phyloP scores from a whole-genome alignment of 2,329 filamentous ascomycete species.

The Pestalotiopsis sp. region DNA sequence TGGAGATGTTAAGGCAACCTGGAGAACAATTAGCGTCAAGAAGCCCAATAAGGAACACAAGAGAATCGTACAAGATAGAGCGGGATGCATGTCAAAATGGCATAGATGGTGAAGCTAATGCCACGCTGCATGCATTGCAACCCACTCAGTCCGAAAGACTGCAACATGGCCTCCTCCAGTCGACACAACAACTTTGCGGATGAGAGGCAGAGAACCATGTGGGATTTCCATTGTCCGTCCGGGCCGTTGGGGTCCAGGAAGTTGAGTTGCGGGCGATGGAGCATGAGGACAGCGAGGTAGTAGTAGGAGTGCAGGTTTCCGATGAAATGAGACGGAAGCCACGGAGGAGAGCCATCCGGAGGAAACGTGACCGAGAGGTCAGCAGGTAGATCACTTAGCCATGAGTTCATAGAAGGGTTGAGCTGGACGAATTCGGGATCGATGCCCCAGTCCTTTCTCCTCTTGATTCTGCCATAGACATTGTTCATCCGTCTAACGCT shows the following conservation, averaged over 20 bases:
- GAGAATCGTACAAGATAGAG: conserved; percentile 77
- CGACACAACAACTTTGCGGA: conserved; percentile 85
- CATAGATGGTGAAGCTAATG: conserved; percentile 95
- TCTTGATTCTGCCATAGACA: conserved; percentile 72
- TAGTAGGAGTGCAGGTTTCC: conserved; percentile 91
- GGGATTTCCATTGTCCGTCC: conserved; percentile 81
- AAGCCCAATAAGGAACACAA: not conserved
- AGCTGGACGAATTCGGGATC: conserved; percentile 82
- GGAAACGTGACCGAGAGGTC: conserved; percentile 81
- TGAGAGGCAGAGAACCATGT: conserved; percentile 84
- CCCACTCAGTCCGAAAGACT: conserved; percentile 76
- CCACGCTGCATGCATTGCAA: conserved; percentile 91
- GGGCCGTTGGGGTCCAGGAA: conserved; percentile 72
- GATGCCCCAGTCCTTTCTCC: conserved; percentile 79
- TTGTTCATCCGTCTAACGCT: conserved; percentile 79
- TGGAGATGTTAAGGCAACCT: conserved; percentile 92
- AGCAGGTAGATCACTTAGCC: conserved; percentile 75
- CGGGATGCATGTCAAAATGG: conserved; percentile 87
- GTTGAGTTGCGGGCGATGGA: conserved; percentile 83
- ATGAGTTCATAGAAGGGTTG: conserved; percentile 75
- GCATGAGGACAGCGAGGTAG: conserved; percentile 81
- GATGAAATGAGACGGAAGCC: conserved; percentile 83
- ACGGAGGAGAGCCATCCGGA: conserved; percentile 76
- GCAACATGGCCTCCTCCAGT: conserved; percentile 80
- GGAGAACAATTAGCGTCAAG: conserved; percentile 21